Conservation (phyloP, 31 red algal genomes). For the Bonnemaisonia californica region DNA sequence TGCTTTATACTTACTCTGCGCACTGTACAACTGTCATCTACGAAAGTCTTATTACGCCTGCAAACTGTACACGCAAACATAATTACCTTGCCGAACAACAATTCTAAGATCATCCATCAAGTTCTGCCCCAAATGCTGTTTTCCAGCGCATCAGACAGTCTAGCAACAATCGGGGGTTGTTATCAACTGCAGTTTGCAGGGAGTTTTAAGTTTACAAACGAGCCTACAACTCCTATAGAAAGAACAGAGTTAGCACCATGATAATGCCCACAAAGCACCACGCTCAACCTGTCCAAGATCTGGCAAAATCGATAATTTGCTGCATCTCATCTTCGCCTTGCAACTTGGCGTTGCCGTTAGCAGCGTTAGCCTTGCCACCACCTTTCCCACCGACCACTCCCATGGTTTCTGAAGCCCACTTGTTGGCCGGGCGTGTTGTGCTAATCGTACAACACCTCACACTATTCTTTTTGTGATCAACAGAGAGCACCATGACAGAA, state of each 20-base stretch:
- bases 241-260: background rate
- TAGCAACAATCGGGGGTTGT: no score
- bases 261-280: background rate
- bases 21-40: no score
- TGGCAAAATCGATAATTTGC: constrained; percentile 55
- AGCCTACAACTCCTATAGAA: no score
- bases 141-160: no score
- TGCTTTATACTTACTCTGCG: no score
- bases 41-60: no score
- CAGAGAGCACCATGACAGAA: constrained; percentile 63
- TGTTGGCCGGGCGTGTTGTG: constrained; percentile 56
- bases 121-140: no score
- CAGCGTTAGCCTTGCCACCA: constrained; percentile 76
- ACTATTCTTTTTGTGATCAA: constrained; percentile 76
- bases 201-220: no score
- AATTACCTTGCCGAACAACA: no score
- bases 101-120: no score
- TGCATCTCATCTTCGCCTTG: constrained; percentile 50
- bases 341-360: constrained; percentile 69
- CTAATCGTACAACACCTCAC: constrained; percentile 69
- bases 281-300: constrained; percentile 25
- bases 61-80: no score
- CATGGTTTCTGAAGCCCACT: constrained; percentile 73
- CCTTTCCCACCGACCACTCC: constrained; percentile 67
- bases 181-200: no score